Evolutionary conservation across 306 rosid genomes (phyloP).

Genomic region (Vicia sativa): DNA sequence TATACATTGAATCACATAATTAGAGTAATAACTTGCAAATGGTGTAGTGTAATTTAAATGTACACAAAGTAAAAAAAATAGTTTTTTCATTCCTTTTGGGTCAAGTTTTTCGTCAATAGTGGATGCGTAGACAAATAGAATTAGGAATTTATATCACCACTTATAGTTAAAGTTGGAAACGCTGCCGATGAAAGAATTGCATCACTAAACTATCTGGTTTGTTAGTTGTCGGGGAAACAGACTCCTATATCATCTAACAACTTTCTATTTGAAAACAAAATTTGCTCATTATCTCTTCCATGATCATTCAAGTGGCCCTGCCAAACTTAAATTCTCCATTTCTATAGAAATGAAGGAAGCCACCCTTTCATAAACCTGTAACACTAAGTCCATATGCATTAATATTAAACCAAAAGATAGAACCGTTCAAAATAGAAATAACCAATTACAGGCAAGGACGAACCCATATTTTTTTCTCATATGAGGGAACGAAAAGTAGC

Average conservation of each 20-base stretch:
- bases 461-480: too few species aligned
- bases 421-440: too few species aligned
- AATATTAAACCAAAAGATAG: too few species aligned
- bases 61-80: slow-evolving; percentile 13
- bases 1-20: slow-evolving; percentile 13
- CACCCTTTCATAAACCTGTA: slow-evolving; percentile 75
- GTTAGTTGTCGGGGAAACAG: slow-evolving; percentile 16
- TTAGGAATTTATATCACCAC: slow-evolving; percentile 19
- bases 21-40: neutral
- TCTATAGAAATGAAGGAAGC: slow-evolving; percentile 82
- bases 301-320: slow-evolving; percentile 50
- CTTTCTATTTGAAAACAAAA: slow-evolving; percentile 12
- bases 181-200: slow-evolving; percentile 31
- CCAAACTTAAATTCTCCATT: slow-evolving; percentile 70
- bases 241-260: slow-evolving; percentile 20
- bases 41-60: neutral
- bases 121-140: slow-evolving; percentile 8
- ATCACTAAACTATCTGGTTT: slow-evolving; percentile 14
- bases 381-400: slow-evolving; percentile 16
- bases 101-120: slow-evolving; percentile 6
- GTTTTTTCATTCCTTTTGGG: neutral
- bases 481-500: too few species aligned
- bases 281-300: neutral
- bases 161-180: slow-evolving; percentile 33
- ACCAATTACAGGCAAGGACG: too few species aligned